Percentiles rank a stretch among this genome's conserved stretches.
Evolutionary conservation across 2,329 filamentous ascomycete genomes (phyloP).

Genomic region (Colletotrichum coccodes): DNA sequence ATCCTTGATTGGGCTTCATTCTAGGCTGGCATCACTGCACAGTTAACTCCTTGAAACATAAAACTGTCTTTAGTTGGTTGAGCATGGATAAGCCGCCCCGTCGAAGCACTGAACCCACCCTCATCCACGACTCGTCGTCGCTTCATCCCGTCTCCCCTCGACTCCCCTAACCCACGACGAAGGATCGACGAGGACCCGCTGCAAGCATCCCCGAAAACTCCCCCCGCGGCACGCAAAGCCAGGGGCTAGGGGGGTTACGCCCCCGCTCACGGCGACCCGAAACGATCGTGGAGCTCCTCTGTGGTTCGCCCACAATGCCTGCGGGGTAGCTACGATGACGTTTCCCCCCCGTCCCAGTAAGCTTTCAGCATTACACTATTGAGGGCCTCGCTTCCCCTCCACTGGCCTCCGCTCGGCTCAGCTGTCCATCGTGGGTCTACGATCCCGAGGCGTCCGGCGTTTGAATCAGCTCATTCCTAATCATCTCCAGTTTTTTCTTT

Average conservation of each 20-base stretch:
- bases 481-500: not conserved
- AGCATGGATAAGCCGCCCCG: not conserved
- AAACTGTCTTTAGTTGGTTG: too few species aligned
- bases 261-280: not conserved
- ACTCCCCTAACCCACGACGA: constrained; percentile 19
- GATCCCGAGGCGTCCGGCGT: not conserved
- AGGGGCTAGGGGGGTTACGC: not conserved
- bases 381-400: not conserved
- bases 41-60: too few species aligned
- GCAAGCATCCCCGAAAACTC: not conserved
- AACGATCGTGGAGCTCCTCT: not conserved
- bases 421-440: not conserved
- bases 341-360: not conserved
- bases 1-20: too few species aligned
- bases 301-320: not conserved
- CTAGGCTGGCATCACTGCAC: too few species aligned
- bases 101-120: not conserved
- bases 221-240: not conserved
- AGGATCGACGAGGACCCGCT: constrained; percentile 21
- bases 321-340: constrained; percentile 7
- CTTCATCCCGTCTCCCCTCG: not conserved
- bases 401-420: not conserved
- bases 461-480: constrained; percentile 10
- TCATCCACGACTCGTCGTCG: not conserved
- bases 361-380: not conserved